phyloP scores from a whole-genome alignment of 2,329 filamentous ascomycete genomes.

The Fusarium tupiense region DNA sequence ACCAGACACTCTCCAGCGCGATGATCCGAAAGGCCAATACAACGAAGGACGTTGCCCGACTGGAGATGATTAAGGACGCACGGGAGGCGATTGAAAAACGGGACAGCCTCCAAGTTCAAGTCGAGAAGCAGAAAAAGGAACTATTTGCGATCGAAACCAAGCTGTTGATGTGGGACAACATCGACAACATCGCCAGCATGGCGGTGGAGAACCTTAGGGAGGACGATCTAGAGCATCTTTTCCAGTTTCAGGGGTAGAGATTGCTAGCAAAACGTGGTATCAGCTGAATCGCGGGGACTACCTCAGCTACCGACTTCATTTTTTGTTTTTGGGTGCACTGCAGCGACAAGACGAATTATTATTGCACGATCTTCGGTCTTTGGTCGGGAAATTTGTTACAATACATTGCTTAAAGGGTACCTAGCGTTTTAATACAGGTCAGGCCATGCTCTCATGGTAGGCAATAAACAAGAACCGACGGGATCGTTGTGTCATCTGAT shows the following conservation, averaged over 20 bases:
- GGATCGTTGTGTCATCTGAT: not conserved
- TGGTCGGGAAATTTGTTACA: not conserved
- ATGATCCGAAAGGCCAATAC: rapidly evolving
- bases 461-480: not conserved
- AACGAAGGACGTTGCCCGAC: rapidly evolving
- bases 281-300: rapidly evolving
- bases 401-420: not conserved
- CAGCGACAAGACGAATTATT: not conserved
- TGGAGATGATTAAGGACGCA: rapidly evolving
- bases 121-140: not conserved
- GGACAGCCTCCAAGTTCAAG: rapidly evolving
- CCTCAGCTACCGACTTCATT: too few species aligned
- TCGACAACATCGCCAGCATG: not conserved
- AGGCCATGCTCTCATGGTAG: not conserved
- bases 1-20: rapidly evolving
- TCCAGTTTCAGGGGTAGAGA: not conserved
- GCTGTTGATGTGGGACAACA: not conserved
- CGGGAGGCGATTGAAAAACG: rapidly evolving
- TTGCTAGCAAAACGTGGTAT: too few species aligned
- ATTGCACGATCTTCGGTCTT: not conserved
- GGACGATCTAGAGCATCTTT: not conserved
- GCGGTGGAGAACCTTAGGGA: not conserved
- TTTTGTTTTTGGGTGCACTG: not conserved
- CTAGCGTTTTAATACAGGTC: not conserved
- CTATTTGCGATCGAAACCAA: not conserved